Conservation (phyloP, 805 yeast species). For the Tetrapisispora iriomotensis region DNA sequence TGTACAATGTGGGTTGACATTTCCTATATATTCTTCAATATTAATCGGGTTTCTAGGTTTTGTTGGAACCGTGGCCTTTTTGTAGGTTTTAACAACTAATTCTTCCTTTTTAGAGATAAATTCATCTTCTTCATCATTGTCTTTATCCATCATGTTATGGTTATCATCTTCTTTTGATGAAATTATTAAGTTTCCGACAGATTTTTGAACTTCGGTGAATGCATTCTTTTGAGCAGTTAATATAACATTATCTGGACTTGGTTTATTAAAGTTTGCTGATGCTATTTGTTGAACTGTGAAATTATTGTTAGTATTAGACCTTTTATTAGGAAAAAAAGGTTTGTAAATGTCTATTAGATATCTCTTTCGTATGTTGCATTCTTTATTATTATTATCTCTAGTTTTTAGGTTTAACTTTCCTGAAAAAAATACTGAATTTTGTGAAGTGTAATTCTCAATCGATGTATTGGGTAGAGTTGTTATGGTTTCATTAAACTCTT, state of each 20-base stretch:
- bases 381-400: neutral
- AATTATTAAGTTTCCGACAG: constrained; percentile 6
- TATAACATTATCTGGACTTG: constrained; percentile 78
- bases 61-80: constrained; percentile 21
- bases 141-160: constrained; percentile 13
- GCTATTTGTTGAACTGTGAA: constrained; percentile 15
- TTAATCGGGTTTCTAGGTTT: constrained; percentile 37
- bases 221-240: constrained; percentile 47
- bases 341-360: constrained; percentile 23
- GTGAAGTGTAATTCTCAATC: too few relatives aligned
- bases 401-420: too few relatives aligned
- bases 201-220: constrained; percentile 22
- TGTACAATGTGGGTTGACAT: constrained; percentile 90
- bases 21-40: constrained; percentile 70
- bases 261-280: constrained; percentile 46
- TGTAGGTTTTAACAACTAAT: constrained; percentile 14
- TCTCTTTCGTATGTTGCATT: neutral
- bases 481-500: too few relatives aligned
- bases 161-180: constrained; percentile 17
- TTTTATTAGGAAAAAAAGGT: constrained; percentile 30
- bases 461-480: too few relatives aligned
- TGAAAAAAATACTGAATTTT: too few relatives aligned
- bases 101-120: constrained; percentile 20
- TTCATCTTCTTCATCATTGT: constrained; percentile 16
- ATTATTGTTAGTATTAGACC: constrained; percentile 14